Conservation (phyloP, 495 filamentous ascomycete genomes). For the Aspergillus sparsus region DNA sequence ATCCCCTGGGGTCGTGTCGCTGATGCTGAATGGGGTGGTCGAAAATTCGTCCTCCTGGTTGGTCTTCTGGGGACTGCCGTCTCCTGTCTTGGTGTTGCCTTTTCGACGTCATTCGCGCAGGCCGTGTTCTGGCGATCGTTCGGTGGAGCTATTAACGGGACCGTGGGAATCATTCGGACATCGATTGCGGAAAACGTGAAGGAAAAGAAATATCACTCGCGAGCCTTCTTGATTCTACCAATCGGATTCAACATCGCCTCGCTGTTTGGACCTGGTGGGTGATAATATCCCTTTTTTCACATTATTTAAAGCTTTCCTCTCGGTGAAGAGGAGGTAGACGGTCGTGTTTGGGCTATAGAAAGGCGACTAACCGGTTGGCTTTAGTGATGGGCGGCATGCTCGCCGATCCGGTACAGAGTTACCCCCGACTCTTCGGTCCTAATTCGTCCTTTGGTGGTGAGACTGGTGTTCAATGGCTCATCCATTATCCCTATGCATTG, state of each 20-base stretch:
- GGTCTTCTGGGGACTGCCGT: slow-evolving; percentile 71
- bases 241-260: slow-evolving; percentile 80
- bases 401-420: slow-evolving; percentile 70
- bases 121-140: slow-evolving; percentile 72
- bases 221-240: slow-evolving; percentile 68
- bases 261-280: slow-evolving; percentile 67
- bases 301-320: no score
- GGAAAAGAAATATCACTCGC: slow-evolving; percentile 68
- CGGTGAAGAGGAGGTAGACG: no score
- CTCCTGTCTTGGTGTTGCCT: slow-evolving; percentile 78
- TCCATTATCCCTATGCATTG: slow-evolving; percentile 68
- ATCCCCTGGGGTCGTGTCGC: slow-evolving; percentile 80
- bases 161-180: slow-evolving; percentile 77
- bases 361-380: neutral
- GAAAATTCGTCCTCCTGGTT: slow-evolving; percentile 76
- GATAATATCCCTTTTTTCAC: neutral
- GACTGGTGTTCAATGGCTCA: slow-evolving; percentile 63
- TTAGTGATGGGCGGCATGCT: slow-evolving; percentile 68
- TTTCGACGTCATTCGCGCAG: slow-evolving; percentile 68
- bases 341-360: no score
- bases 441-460: slow-evolving; percentile 52
- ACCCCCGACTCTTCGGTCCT: slow-evolving; percentile 65
- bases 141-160: slow-evolving; percentile 79
- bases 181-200: slow-evolving; percentile 80
- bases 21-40: slow-evolving; percentile 67